A percentile compares a stretch with the other conserved stretches of the same genome.
phyloP scores from a whole-genome alignment of 129 eudicot species.

The Pulicaria dysenterica region DNA sequence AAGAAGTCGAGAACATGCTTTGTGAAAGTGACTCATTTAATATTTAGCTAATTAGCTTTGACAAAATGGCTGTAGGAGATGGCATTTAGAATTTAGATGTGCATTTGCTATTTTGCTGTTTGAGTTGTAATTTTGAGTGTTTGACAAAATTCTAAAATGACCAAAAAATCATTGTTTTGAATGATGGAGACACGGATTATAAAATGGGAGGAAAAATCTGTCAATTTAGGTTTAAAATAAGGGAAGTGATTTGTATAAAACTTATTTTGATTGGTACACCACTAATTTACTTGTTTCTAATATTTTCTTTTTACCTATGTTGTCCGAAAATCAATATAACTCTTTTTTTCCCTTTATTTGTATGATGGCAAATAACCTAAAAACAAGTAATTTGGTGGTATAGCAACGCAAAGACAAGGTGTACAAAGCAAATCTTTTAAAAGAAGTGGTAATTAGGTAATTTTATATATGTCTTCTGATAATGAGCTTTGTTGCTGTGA shows the following conservation, averaged over 20 bases:
- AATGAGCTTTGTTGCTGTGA: not conserved
- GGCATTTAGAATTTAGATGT: not conserved
- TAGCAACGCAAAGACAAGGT: too few relatives aligned
- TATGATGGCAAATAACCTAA: too few relatives aligned
- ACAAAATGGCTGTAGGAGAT: not conserved
- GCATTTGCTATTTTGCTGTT: conserved; percentile 16
- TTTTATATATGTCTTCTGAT: not conserved
- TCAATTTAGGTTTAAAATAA: not conserved
- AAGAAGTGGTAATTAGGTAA: conserved; percentile 11
- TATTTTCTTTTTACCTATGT: too few relatives aligned
- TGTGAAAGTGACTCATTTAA: not conserved
- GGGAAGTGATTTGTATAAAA: too few relatives aligned
- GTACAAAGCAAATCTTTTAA: not conserved
- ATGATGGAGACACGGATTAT: not conserved
- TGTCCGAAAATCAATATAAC: too few relatives aligned
- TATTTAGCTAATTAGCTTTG: not conserved
- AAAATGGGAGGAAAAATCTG: conserved; percentile 3
- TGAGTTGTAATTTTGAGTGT: conserved; percentile 5
- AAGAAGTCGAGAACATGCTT: too few relatives aligned
- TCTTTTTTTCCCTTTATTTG: too few relatives aligned
- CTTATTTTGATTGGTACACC: too few relatives aligned
- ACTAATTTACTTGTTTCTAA: too few relatives aligned
- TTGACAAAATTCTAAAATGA: not conserved
- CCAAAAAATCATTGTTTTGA: conserved; percentile 5
- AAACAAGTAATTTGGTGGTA: too few relatives aligned